Base-by-base conservation (phyloP, 179 eudicot genomes). In the Silene noctiflora region DNA sequence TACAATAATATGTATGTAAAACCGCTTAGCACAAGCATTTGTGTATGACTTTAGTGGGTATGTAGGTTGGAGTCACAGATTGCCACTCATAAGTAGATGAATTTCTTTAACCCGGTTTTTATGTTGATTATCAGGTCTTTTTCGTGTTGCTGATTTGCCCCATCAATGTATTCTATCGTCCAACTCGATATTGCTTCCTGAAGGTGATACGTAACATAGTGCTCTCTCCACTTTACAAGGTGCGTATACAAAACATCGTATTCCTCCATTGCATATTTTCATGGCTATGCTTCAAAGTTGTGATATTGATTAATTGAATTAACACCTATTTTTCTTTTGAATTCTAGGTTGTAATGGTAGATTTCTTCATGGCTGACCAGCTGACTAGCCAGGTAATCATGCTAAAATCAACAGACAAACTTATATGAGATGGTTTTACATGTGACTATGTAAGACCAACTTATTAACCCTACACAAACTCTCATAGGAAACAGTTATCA, bases 361-460 rank as follows among this genome's bases (percentile, higher is more conserved):
- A 95, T 78, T 95, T 95, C 71, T 95, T 93, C 91, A 95, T 95
- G 99, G 99, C 99, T 69, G 99, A 95, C 80, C 99, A 95, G 85
- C 88, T 95, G 9, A 91, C 97, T 72, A 95, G 99, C 85, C 99
- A 95, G 99, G 98, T 94, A 84, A 78, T 24, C 48, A 67, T 44
- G 33, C 60, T 27, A 42, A 58, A 44, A 10, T 44, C 14, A 10
- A 11, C 51, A 44, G 14, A 44, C 51, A 44, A 44, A 44, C 51
- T 44, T 44, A 44, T 39, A 11, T 44, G 14, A 9, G 13, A 44
- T 44, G 51, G 51, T 10, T 11, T 44, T 44, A 44, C 13, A 44
- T 11, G 48, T 42, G 12, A 1, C 48, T 42, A 8, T 42, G 48
- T 42, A 0, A 42, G 48, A 42, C 48, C 48, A 42, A 42, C 48